Percentiles rank a stretch among this genome's conserved stretches.
Evolutionary conservation across 164 flowering plant species (phyloP).

Genomic region (Magnolia sinica): DNA sequence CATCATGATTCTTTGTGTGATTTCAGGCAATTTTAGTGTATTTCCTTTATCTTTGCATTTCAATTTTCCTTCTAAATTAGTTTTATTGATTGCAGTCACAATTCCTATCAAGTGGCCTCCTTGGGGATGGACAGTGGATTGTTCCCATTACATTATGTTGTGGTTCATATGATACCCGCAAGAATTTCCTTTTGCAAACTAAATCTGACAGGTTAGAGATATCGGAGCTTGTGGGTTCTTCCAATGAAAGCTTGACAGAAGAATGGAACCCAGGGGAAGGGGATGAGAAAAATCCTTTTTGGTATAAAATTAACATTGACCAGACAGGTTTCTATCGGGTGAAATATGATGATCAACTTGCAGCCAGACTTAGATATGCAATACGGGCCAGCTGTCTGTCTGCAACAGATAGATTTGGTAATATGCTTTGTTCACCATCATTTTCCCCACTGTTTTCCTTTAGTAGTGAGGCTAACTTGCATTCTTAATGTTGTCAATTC

Average conservation of each 20-base stretch:
- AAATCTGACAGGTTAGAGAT: slow-evolving; percentile 45
- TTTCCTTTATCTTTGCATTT: background rate
- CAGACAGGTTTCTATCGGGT: slow-evolving; percentile 94
- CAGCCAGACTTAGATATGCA: slow-evolving; percentile 69
- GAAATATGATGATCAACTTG: slow-evolving; percentile 84
- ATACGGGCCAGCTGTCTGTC: slow-evolving; percentile 55
- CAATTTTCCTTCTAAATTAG: background rate
- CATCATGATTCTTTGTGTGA: background rate
- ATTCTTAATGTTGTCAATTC: slow-evolving; percentile 6
- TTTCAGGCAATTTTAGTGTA: background rate
- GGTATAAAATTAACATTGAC: slow-evolving; percentile 86
- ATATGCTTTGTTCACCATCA: background rate
- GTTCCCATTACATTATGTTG: slow-evolving; percentile 82
- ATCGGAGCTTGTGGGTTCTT: slow-evolving; percentile 34
- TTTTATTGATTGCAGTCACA: slow-evolving; percentile 54
- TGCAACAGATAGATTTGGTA: slow-evolving; percentile 89
- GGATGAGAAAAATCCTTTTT: slow-evolving; percentile 2
- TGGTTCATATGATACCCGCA: slow-evolving; percentile 65
- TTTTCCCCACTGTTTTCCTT: slow-evolving; percentile 6
- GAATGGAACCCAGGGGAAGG: slow-evolving; percentile 8
- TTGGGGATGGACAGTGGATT: slow-evolving; percentile 88
- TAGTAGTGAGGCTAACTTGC: background rate
- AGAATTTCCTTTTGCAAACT: slow-evolving; percentile 55
- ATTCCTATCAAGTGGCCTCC: slow-evolving; percentile 72
- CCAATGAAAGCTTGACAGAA: slow-evolving; percentile 4